Percentiles rank a stretch among this genome's conserved stretches.
Evolutionary conservation across 108 stramenopile species (phyloP).

Genomic region (Nitzschia putrida): DNA sequence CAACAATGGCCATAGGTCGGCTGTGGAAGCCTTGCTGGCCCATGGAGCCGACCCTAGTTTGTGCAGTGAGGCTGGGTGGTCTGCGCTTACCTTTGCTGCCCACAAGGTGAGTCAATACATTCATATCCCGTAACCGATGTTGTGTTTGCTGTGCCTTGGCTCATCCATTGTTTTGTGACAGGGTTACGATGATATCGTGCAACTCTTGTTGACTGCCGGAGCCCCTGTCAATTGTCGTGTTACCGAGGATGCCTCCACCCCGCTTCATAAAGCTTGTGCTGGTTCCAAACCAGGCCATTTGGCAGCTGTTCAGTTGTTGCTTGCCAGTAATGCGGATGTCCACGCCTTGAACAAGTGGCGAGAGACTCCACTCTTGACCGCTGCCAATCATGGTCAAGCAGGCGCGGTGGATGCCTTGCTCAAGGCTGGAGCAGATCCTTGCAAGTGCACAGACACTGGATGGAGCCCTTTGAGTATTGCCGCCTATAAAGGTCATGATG

Average conservation of each 20-base stretch:
- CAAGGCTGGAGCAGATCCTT: slow-evolving; percentile 80
- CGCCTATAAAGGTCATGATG: slow-evolving; percentile 90
- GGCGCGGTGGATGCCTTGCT: slow-evolving; percentile 78
- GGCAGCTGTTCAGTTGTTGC: slow-evolving; percentile 68
- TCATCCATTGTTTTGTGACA: slow-evolving; percentile 8
- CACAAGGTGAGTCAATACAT: slow-evolving; percentile 64
- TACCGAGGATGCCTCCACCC: slow-evolving; percentile 83
- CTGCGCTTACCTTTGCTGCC: slow-evolving; percentile 89
- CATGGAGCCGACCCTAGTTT: slow-evolving; percentile 80
- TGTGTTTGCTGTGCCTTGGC: background rate
- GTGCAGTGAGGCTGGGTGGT: slow-evolving; percentile 89
- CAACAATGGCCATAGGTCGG: slow-evolving; percentile 85
- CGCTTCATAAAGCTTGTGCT: slow-evolving; percentile 89
- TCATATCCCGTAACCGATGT: no score
- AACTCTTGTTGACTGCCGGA: slow-evolving; percentile 62
- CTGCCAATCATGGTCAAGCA: slow-evolving; percentile 88
- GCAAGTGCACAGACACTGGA: slow-evolving; percentile 88
- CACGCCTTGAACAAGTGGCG: slow-evolving; percentile 93
- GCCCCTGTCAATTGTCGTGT: slow-evolving; percentile 87
- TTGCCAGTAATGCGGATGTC: slow-evolving; percentile 75
- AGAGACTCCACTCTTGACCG: slow-evolving; percentile 85
- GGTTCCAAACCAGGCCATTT: slow-evolving; percentile 83
- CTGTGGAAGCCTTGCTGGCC: slow-evolving; percentile 77
- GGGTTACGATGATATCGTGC: slow-evolving; percentile 88
- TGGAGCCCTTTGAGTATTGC: slow-evolving; percentile 92